Conservation (phyloP, 345 rosid species). For the Hibiscus mutabilis region DNA sequence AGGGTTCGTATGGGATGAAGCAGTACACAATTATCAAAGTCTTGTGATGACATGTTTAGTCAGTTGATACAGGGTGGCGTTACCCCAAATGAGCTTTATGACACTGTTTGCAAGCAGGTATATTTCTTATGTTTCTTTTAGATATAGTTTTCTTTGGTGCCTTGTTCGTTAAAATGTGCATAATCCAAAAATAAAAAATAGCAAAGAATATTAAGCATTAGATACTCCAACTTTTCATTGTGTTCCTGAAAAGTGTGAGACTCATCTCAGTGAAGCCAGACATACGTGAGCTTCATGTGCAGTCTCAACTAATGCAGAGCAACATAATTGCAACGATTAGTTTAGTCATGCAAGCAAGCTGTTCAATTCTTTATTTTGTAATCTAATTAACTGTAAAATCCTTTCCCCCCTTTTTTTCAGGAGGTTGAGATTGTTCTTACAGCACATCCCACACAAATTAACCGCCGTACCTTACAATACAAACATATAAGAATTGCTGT, state of each 20-base stretch:
- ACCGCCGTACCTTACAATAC: slow-evolving; percentile 90
- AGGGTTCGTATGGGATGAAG: slow-evolving; percentile 68
- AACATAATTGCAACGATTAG: neutral
- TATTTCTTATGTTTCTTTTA: neutral
- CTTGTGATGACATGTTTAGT: slow-evolving; percentile 85
- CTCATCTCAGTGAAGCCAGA: neutral
- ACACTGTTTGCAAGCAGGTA: slow-evolving; percentile 88
- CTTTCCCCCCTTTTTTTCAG: slow-evolving; percentile 26
- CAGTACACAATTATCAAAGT: slow-evolving; percentile 54
- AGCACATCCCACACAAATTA: slow-evolving; percentile 98
- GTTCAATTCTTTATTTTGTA: neutral
- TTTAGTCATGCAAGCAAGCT: neutral
- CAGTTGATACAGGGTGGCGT: slow-evolving; percentile 78
- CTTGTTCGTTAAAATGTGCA: neutral
- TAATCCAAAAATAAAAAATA: neutral
- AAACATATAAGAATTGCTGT: slow-evolving; percentile 92
- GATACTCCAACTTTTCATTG: neutral
- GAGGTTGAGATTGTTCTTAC: slow-evolving; percentile 97
- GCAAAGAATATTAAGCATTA: neutral
- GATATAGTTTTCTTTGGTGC: too few species aligned
- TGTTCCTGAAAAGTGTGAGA: neutral
- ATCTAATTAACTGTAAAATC: slow-evolving; percentile 8
- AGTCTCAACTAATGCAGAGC: neutral
- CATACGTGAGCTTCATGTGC: slow-evolving; percentile 8
- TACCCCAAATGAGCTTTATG: slow-evolving; percentile 68